These are phyloP conservation scores for Aspergillus homomorphus DNA, from an alignment of 495 filamentous ascomycete genomes.

Conservation along the genomic window DNA sequence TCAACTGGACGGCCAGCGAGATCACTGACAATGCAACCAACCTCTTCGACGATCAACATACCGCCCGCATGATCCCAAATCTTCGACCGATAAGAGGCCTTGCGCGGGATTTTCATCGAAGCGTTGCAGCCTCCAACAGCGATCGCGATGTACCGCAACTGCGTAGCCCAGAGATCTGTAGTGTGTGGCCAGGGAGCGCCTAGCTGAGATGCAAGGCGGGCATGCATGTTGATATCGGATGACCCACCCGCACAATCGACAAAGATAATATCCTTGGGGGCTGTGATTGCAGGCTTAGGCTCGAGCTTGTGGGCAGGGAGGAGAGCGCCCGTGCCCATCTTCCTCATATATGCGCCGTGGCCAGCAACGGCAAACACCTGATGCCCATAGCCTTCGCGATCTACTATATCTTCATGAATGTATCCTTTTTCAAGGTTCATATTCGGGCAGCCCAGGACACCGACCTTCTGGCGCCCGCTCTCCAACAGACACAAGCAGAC, in stretches of 20 bases:
- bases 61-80: slow-evolving; percentile 73
- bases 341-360: slow-evolving; percentile 52
- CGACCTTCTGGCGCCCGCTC: slow-evolving; percentile 47
- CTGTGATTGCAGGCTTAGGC: slow-evolving; percentile 25
- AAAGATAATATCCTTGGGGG: slow-evolving; percentile 41
- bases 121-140: slow-evolving; percentile 58
- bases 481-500: slow-evolving; percentile 57
- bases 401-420: slow-evolving; percentile 48
- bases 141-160: slow-evolving; percentile 61
- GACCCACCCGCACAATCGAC: slow-evolving; percentile 47
- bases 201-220: slow-evolving; percentile 46
- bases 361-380: slow-evolving; percentile 56
- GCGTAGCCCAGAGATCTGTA: slow-evolving; percentile 60
- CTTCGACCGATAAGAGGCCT: slow-evolving; percentile 51
- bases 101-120: slow-evolving; percentile 59
- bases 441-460: slow-evolving; percentile 58
- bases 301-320: slow-evolving; percentile 37
- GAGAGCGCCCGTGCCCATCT: slow-evolving; percentile 37
- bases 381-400: slow-evolving; percentile 50
- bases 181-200: slow-evolving; percentile 46
- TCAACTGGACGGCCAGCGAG: slow-evolving; percentile 47
- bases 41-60: slow-evolving; percentile 63
- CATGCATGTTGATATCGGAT: slow-evolving; percentile 42
- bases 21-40: slow-evolving; percentile 62
- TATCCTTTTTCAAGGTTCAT: slow-evolving; percentile 31